Evolutionary conservation across 2,329 filamentous ascomycete species (phyloP).

Genomic region (Arthrobotrys sphaeroides): DNA sequence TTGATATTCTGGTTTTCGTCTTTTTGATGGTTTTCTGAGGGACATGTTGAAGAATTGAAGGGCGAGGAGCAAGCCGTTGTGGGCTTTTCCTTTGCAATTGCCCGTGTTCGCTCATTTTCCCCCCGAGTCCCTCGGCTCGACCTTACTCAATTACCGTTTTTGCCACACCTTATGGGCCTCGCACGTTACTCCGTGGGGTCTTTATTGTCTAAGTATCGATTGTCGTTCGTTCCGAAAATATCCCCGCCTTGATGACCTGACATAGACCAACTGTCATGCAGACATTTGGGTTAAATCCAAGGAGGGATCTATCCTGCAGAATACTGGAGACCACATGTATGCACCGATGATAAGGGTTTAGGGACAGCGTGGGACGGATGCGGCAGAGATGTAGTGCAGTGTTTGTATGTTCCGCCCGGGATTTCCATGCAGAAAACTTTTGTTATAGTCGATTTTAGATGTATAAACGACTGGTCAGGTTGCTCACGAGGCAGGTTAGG

Average conservation of each 20-base stretch:
- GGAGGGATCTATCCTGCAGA: conserved; percentile 22
- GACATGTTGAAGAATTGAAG: conserved; percentile 50
- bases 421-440: conserved; percentile 32
- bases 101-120: conserved; percentile 43
- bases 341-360: conserved; percentile 22
- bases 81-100: conserved; percentile 47
- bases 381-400: conserved; percentile 22
- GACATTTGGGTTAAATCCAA: neutral
- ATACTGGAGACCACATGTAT: neutral
- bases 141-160: conserved; percentile 10
- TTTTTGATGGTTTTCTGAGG: conserved; percentile 50
- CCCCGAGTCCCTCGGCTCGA: conserved; percentile 24
- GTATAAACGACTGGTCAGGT: neutral
- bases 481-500: neutral
- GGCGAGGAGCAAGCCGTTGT: conserved; percentile 44
- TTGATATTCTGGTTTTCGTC: conserved; percentile 50
- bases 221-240: neutral
- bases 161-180: conserved; percentile 30
- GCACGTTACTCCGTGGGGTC: conserved; percentile 17
- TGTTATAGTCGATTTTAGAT: neutral
- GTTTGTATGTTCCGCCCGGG: neutral
- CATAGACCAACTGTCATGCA: conserved; percentile 11
- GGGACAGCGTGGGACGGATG: conserved; percentile 18
- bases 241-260: conserved; percentile 14
- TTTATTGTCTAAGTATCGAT: conserved; percentile 18